A percentile compares a stretch with the other conserved stretches of the same genome.
Evolutionary conservation across 2,329 filamentous ascomycete species (phyloP).

Genomic region (Pestalotiopsis sp.): DNA sequence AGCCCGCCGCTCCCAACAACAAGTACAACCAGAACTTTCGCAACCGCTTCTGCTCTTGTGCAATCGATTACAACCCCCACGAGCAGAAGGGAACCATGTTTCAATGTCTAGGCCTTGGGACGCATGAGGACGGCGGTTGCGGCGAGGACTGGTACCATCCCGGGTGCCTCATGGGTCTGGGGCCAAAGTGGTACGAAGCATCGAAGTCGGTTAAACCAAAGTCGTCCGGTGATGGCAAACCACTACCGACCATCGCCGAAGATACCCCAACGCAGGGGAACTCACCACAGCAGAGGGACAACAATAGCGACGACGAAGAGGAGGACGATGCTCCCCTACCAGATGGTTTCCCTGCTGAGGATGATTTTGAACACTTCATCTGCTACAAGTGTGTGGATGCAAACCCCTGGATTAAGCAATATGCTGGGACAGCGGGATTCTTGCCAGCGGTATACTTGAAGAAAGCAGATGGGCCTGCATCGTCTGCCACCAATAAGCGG

Average conservation of each 20-base stretch:
- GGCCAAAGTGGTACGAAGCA: conserved; percentile 71
- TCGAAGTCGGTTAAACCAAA: conserved; percentile 37
- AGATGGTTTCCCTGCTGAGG: conserved; percentile 84
- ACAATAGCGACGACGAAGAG: conserved; percentile 41
- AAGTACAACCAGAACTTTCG: conserved; percentile 95
- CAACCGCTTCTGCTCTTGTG: conserved; percentile 90
- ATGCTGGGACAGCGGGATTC: conserved; percentile 81
- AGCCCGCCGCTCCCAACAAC: conserved; percentile 73
- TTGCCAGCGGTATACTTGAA: conserved; percentile 68
- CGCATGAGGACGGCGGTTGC: conserved; percentile 80
- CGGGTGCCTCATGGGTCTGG: conserved; percentile 83
- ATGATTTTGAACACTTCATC: conserved; percentile 86
- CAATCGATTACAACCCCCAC: conserved; percentile 83
- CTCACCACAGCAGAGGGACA: conserved; percentile 20
- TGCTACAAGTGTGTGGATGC: conserved; percentile 93
- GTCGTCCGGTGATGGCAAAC: conserved; percentile 21
- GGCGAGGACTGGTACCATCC: conserved; percentile 99
- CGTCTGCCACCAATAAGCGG: conserved; percentile 60
- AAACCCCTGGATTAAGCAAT: conserved; percentile 88
- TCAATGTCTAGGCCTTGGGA: conserved; percentile 87
- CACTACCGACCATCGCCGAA: conserved; percentile 54
- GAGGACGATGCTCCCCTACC: conserved; percentile 72
- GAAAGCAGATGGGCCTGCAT: conserved; percentile 20
- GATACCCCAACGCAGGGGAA: conserved; percentile 32
- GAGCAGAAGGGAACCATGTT: conserved; percentile 98